phyloP scores from a whole-genome alignment of 495 filamentous ascomycete species.

The Podospora didyma region DNA sequence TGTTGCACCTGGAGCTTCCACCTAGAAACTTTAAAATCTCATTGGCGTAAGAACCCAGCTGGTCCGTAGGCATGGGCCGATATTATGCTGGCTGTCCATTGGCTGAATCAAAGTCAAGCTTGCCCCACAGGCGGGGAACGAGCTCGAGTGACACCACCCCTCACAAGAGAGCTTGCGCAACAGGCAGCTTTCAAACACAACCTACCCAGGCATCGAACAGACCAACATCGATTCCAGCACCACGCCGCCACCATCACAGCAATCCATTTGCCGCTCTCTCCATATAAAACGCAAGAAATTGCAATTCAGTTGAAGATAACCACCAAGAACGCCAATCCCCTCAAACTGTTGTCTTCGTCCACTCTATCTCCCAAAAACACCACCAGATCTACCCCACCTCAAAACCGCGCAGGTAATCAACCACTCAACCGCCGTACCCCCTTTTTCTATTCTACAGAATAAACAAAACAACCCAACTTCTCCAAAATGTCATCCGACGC shows the following conservation, averaged over 20 bases:
- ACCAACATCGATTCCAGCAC: neutral
- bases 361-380: neutral
- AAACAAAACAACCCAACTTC: neutral
- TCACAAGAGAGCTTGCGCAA: neutral
- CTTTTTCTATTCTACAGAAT: neutral
- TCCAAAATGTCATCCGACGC: constrained; percentile 46
- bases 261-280: too few species aligned
- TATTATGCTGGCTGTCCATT: neutral
- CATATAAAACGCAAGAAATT: too few species aligned
- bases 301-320: too few species aligned
- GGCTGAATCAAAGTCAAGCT: neutral
- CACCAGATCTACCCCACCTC: neutral
- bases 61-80: neutral
- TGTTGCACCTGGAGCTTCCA: neutral
- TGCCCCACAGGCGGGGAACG: constrained; percentile 7
- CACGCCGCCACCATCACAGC: neutral
- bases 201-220: too few species aligned
- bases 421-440: neutral
- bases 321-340: too few species aligned
- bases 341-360: too few species aligned
- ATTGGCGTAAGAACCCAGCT: neutral
- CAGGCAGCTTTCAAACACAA: neutral
- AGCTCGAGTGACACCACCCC: neutral
- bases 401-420: neutral
- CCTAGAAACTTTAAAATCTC: neutral